These are phyloP conservation scores for Lachancea cidri DNA, from an alignment of 805 yeast genomes.

Conservation along the genomic window DNA sequence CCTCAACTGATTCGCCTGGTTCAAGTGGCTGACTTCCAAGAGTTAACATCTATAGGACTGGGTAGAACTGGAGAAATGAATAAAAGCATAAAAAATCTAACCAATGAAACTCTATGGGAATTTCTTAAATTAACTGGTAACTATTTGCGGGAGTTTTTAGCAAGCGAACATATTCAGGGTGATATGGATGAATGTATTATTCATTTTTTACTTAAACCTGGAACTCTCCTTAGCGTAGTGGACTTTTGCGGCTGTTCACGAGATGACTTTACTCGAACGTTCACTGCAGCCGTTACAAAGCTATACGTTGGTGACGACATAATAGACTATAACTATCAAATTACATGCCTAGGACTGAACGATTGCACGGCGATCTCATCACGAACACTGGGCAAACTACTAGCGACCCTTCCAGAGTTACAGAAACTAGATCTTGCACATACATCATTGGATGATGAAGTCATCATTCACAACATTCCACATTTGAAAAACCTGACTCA, in stretches of 20 bases:
- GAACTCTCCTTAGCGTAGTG: conserved; percentile 50
- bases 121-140: conserved; percentile 57
- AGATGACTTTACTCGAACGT: conserved; percentile 52
- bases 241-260: conserved; percentile 90
- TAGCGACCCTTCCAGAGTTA: conserved; percentile 53
- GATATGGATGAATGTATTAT: conserved; percentile 57
- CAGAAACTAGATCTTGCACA: conserved; percentile 75
- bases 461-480: conserved; percentile 49
- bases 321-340: conserved; percentile 31
- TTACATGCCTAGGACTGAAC: conserved; percentile 61
- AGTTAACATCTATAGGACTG: conserved; percentile 81
- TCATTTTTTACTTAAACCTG: conserved; percentile 26
- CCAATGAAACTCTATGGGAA: conserved; percentile 60
- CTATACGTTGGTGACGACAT: conserved; percentile 22
- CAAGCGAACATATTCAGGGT: conserved; percentile 78
- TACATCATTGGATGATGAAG: conserved; percentile 67
- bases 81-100: conserved; percentile 86
- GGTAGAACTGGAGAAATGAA: conserved; percentile 90
- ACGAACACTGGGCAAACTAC: conserved; percentile 39
- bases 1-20: conserved; percentile 38
- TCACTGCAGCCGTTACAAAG: conserved; percentile 35
- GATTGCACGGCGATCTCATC: conserved; percentile 77
- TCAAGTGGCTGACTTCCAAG: conserved; percentile 77
- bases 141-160: conserved; percentile 70
- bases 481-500: conserved; percentile 61